A percentile compares a stretch with the other conserved stretches of the same genome.
These are phyloP conservation scores for Thielaviopsis ethacetica DNA, from an alignment of 2,329 filamentous ascomycete species.

Conservation along the genomic window DNA sequence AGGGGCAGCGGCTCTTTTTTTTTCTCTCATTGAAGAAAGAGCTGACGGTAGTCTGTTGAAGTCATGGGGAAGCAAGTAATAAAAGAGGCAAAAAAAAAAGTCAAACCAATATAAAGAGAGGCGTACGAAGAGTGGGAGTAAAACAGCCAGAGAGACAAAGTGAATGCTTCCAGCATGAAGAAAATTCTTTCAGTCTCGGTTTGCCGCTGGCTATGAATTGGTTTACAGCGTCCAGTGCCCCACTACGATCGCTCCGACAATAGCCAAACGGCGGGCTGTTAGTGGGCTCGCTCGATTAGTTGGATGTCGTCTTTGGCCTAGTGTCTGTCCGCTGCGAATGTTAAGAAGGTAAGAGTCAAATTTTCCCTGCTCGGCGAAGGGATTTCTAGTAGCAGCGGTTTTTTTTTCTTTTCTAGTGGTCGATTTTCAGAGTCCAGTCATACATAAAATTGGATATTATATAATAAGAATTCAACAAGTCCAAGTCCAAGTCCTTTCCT, in stretches of 20 bases:
- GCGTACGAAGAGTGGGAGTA: neutral
- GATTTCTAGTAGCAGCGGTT: neutral
- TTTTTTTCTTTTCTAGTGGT: neutral
- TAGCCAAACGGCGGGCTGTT: neutral
- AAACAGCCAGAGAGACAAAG: neutral
- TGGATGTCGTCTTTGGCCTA: neutral
- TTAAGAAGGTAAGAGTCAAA: neutral
- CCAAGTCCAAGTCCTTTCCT: neutral
- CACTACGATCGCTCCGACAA: neutral
- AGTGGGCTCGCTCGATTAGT: neutral
- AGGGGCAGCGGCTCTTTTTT: neutral
- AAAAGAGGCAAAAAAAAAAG: neutral
- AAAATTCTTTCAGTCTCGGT: neutral
- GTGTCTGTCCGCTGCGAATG: neutral
- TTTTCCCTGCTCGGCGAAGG: neutral
- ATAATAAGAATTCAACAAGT: neutral
- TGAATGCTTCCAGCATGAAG: neutral
- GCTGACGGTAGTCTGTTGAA: neutral
- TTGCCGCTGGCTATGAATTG: neutral
- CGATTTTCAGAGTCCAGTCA: neutral
- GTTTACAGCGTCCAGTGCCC: neutral
- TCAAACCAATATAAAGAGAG: neutral
- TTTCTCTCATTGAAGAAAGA: too few relatives aligned
- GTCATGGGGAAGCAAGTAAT: neutral
- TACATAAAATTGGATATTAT: neutral